Percentiles rank a stretch among this genome's conserved stretches.
These are phyloP conservation scores for Cladophialophora immunda DNA, from an alignment of 2,329 filamentous ascomycete genomes.

Conservation along the genomic window DNA sequence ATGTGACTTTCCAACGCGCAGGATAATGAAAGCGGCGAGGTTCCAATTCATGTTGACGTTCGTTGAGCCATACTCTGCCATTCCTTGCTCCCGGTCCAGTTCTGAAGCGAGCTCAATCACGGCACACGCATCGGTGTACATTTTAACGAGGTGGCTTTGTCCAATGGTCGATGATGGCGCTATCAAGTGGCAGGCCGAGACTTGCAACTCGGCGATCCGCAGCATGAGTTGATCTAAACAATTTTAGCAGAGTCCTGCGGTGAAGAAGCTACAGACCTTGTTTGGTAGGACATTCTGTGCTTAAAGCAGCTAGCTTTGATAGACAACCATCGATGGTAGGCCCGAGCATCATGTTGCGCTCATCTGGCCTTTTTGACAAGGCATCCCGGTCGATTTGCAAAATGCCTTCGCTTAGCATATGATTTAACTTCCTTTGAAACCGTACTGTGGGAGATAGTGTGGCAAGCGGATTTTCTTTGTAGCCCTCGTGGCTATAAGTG, in stretches of 20 bases:
- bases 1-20: slow-evolving; percentile 24
- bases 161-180: slow-evolving; percentile 13
- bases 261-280: slow-evolving; percentile 10
- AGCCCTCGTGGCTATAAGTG: slow-evolving; percentile 28
- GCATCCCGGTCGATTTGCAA: slow-evolving; percentile 26
- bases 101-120: slow-evolving; percentile 19
- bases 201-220: slow-evolving; percentile 14
- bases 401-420: slow-evolving; percentile 27
- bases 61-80: slow-evolving; percentile 18
- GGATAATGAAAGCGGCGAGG: slow-evolving; percentile 27
- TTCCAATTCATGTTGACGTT: slow-evolving; percentile 15
- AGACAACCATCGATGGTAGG: slow-evolving; percentile 18
- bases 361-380: slow-evolving; percentile 27
- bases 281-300: slow-evolving; percentile 18
- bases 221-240: slow-evolving; percentile 18
- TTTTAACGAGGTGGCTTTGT: slow-evolving; percentile 1
- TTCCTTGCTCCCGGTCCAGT: slow-evolving; percentile 21
- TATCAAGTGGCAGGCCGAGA: slow-evolving; percentile 27
- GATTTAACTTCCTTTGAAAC: slow-evolving; percentile 27
- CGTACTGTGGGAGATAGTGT: slow-evolving; percentile 11
- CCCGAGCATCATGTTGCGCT: slow-evolving; percentile 24
- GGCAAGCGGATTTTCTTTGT: slow-evolving; percentile 22
- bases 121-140: slow-evolving; percentile 21
- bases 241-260: background rate
- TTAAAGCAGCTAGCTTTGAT: slow-evolving; percentile 13